Percentiles rank a stretch among this genome's conserved stretches.
Evolutionary conservation across 495 filamentous ascomycete species (phyloP).

Genomic region (Trichoderma virens): DNA sequence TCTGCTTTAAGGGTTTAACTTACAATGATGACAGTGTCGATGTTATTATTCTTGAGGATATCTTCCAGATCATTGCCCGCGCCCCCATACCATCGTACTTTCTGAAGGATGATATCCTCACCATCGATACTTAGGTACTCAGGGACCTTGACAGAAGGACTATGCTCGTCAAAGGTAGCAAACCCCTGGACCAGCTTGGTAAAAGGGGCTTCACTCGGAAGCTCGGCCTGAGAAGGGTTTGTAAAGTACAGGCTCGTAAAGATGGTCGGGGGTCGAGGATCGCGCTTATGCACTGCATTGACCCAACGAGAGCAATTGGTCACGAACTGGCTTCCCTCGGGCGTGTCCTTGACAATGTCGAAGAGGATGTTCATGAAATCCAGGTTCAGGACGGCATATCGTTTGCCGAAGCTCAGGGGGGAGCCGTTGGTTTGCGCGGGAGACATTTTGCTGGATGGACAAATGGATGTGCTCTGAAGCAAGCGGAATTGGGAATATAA

Average conservation of each 20-base stretch:
- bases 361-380: slow-evolving; percentile 37
- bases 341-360: slow-evolving; percentile 21
- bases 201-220: slow-evolving; percentile 28
- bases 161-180: slow-evolving; percentile 16
- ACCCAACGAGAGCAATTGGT: slow-evolving; percentile 27
- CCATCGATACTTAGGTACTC: slow-evolving; percentile 24
- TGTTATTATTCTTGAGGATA: slow-evolving; percentile 31
- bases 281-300: slow-evolving; percentile 29
- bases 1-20: too few species aligned
- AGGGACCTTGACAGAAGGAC: slow-evolving; percentile 23
- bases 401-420: slow-evolving; percentile 24
- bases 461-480: too few species aligned
- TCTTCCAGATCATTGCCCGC: slow-evolving; percentile 34
- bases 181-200: slow-evolving; percentile 20
- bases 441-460: background rate
- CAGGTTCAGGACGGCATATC: slow-evolving; percentile 39
- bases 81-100: slow-evolving; percentile 37
- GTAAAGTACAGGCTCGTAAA: slow-evolving; percentile 35
- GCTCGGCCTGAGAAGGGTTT: slow-evolving; percentile 22
- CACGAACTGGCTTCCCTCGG: slow-evolving; percentile 26
- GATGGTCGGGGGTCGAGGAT: slow-evolving; percentile 27
- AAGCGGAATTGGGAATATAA: too few species aligned
- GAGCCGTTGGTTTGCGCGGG: slow-evolving; percentile 12
- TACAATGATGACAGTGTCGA: slow-evolving; percentile 38
- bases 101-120: slow-evolving; percentile 32